Evolutionary conservation across 2,329 filamentous ascomycete genomes (phyloP).

Genomic region (Clarireedia hainanense): DNA sequence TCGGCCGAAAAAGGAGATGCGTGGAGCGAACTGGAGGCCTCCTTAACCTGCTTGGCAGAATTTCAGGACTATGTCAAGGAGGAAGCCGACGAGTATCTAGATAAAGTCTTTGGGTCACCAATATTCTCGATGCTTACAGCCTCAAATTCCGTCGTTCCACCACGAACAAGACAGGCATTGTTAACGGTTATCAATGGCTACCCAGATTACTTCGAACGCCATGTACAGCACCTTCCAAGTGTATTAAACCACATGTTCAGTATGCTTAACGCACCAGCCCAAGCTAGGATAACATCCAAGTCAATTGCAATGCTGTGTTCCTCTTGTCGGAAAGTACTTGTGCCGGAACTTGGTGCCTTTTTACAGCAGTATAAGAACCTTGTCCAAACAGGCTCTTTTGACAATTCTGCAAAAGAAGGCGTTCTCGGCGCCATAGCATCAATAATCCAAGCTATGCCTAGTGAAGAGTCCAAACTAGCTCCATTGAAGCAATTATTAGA

Average conservation of each 20-base stretch:
- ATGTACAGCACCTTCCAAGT: constrained; percentile 57
- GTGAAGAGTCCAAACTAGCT: constrained; percentile 44
- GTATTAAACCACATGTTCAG: constrained; percentile 69
- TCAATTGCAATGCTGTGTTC: constrained; percentile 69
- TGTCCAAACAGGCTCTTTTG: constrained; percentile 48
- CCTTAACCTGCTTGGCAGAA: constrained; percentile 55
- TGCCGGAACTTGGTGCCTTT: constrained; percentile 59
- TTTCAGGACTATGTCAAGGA: constrained; percentile 58
- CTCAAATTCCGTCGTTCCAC: constrained; percentile 45
- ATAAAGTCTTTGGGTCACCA: constrained; percentile 52
- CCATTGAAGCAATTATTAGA: constrained; percentile 51
- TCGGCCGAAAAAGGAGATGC: constrained; percentile 35
- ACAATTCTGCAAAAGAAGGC: constrained; percentile 63
- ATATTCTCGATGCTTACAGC: constrained; percentile 48
- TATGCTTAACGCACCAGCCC: constrained; percentile 52
- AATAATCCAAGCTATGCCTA: constrained; percentile 63
- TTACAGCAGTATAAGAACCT: constrained; percentile 64
- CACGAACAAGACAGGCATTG: constrained; percentile 58
- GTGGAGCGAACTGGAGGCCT: constrained; percentile 54
- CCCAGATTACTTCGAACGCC: constrained; percentile 67
- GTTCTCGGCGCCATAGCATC: constrained; percentile 67
- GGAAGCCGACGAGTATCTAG: constrained; percentile 49
- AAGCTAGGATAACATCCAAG: constrained; percentile 63
- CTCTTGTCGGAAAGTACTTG: constrained; percentile 63
- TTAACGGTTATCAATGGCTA: constrained; percentile 65